Conservation (phyloP, 2,329 filamentous ascomycete genomes). For the Sarocladium oryzae region DNA sequence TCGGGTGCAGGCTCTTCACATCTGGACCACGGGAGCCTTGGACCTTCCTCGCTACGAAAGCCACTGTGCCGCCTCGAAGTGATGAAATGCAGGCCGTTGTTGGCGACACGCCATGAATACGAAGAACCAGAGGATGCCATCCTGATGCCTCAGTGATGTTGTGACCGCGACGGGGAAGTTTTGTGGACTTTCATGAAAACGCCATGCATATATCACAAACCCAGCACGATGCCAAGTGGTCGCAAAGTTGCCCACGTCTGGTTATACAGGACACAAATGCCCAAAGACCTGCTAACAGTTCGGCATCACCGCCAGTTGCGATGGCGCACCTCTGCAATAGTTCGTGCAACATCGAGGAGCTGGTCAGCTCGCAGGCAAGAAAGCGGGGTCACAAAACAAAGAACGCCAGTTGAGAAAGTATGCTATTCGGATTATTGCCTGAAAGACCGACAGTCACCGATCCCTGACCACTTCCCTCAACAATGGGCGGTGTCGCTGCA, state of each 20-base stretch:
- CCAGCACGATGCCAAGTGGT: neutral
- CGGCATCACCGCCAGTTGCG: neutral
- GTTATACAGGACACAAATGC: neutral
- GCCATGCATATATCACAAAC: conserved; percentile 3
- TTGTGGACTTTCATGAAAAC: neutral
- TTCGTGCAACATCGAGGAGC: neutral
- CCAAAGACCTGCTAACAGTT: neutral
- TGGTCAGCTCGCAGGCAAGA: neutral
- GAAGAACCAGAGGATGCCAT: neutral
- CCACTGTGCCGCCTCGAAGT: conserved; percentile 32
- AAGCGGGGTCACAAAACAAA: neutral
- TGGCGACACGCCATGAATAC: no score
- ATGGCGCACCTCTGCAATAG: neutral
- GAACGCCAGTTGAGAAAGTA: neutral
- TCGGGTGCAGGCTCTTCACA: conserved; percentile 64
- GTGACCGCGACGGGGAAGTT: neutral
- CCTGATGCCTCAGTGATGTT: neutral
- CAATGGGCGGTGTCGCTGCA: conserved; percentile 4
- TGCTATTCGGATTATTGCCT: neutral
- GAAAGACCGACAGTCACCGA: neutral
- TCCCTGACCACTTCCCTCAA: neutral
- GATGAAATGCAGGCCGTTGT: neutral
- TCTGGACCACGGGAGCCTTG: conserved; percentile 72
- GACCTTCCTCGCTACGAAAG: conserved; percentile 66
- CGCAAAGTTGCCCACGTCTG: neutral